Base-by-base conservation (phyloP, 768 basidiomycete species). In the Scleroderma bovista region DNA sequence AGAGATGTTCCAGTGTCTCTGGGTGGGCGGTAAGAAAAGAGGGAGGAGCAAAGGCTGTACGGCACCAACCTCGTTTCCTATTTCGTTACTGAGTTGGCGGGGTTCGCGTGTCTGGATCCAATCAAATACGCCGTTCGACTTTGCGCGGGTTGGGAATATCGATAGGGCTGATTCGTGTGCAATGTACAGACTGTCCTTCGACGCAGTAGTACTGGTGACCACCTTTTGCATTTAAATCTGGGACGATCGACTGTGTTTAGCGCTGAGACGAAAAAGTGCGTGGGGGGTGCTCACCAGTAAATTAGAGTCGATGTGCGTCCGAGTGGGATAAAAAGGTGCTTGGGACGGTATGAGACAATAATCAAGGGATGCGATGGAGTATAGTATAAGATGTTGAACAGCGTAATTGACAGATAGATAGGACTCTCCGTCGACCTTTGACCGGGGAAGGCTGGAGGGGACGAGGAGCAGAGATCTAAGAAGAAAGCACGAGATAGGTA, bases 181-280 rank as follows among this genome's bases (percentile, higher is more conserved):
- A 65, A 52, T 46, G 57, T 67, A 67, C 63, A 62, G 42, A 63
- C 53, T 66, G 65, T 66, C 55, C 51, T 53, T 57, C 51, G 67
- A 48, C 63, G 71, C 72, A 55, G 77, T 72, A 72, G 73, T 63
- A 61, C 77, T 69, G 75, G 80, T 76, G 70, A 83, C 79, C 75
- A 77, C 75, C 72, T 79, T 76, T 77, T 79, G 79, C 83, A 86
- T 86, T 78, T 78, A 79, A 80, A 78, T 70, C 66, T 72, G 60
- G 59, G 22, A 24, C 55, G 57, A 60, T 60, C 56, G 42, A 36
- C 31, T 13, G 55, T 57, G 62, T 60, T 65, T 57, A 60, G 63
- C 29, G 44, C 50, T 10, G 36, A 39, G 22, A 52, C 46, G 51
- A 57, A 51, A 54, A 46, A 49, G 48, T 46, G 47, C 60, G 42